phyloP scores from a whole-genome alignment of 2,329 filamentous ascomycete genomes.

The Furcasterigmium sp. region DNA sequence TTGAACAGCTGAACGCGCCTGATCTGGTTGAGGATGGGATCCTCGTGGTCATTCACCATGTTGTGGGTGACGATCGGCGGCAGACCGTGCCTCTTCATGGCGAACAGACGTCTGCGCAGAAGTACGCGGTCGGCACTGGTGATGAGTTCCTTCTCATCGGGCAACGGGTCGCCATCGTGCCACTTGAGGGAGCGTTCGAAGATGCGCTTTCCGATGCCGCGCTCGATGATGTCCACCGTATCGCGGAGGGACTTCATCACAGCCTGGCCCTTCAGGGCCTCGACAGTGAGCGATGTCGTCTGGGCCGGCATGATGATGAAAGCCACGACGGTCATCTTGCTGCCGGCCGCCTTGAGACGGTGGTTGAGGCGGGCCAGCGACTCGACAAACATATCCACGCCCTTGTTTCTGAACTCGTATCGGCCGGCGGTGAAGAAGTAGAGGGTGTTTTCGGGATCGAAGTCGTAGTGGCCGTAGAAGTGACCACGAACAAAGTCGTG shows the following conservation, averaged over 20 bases:
- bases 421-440: conserved; percentile 97
- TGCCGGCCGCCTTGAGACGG: conserved; percentile 76
- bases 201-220: conserved; percentile 85
- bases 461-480: conserved; percentile 98
- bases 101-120: conserved; percentile 84
- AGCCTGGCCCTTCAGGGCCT: conserved; percentile 92
- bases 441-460: conserved; percentile 91
- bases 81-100: conserved; percentile 87
- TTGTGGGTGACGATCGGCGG: conserved; percentile 98
- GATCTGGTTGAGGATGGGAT: conserved; percentile 93
- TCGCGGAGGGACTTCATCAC: conserved; percentile 95
- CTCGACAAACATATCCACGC: conserved; percentile 99
- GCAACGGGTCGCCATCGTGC: conserved; percentile 90
- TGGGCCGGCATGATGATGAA: conserved; percentile 99
- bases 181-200: conserved; percentile 93
- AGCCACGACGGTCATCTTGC: conserved; percentile 90
- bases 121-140: conserved; percentile 88
- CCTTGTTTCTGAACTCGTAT: conserved; percentile 98
- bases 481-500: conserved; percentile 97
- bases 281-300: conserved; percentile 89
- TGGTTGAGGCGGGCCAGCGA: conserved; percentile 92
- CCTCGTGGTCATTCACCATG: conserved; percentile 91
- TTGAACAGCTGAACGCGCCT: conserved; percentile 96
- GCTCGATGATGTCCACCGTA: conserved; percentile 87
- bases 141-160: conserved; percentile 95